Evolutionary conservation across 2,329 filamentous ascomycete genomes (phyloP), one percentile per base, ranked within the genome.

Genomic region (Decorospora gaudefroyi): DNA sequence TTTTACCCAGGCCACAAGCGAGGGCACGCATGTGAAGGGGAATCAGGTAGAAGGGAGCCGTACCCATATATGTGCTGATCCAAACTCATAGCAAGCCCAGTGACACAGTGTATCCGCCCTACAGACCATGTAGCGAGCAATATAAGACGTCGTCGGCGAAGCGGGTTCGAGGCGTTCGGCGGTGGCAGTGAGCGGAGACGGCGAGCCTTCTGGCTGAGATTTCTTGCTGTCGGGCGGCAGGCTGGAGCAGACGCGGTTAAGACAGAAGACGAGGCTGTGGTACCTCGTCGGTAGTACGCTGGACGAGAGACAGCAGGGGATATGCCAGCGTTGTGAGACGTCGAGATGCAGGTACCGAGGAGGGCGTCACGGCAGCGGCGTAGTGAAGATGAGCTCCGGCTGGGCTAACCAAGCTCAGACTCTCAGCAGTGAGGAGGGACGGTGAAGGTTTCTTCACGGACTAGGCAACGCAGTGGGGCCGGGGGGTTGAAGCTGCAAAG

Each of bases 51-150:
- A 59, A 60, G 50, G 51, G 55, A 52, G 32, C 32, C 68, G 42
- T 72, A 72, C 69, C 69, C 69, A 69, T 70, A 65, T 59, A 66
- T 68, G 29, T 69, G 63, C 51, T 70, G 68, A 61, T 69, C 69
- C 64, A 70, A 52, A 68, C 62, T 71, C 69, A 72, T 72, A 68
- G 63, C 69, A 67, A 59, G 54, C 53, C 56, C 49, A 49, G 51
- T 67, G 53, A 57, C 53, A 63, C 56, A 50, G 45, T 53, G 42
- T 55, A 43, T 47, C 50, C 49, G 39, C 46, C 55, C 49, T 57
- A 51, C 50, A 58, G 55, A 61, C 51, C 66, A 70, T 68, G 44
- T 63, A 67, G 59, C 49, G 51, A 37, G 45, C 27, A 46, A 47
- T 57, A 51, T 57, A 29, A 38, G 47, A 53, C 44, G 57, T 33